These are phyloP conservation scores for Buxus sempervirens DNA, from an alignment of 164 flowering plant genomes.

Conservation along the genomic window DNA sequence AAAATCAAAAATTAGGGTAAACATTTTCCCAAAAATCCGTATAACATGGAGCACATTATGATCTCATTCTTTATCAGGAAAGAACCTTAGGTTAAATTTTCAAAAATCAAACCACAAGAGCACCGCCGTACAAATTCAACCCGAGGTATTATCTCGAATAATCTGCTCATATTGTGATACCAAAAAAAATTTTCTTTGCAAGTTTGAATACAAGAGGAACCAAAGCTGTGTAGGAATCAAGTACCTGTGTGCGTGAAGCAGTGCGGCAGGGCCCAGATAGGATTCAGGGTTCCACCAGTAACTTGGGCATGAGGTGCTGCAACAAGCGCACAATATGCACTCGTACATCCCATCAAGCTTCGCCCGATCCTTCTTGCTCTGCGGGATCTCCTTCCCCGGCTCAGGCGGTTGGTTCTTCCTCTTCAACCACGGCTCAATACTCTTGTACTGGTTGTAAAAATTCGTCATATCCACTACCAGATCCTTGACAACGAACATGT, in stretches of 20 bases:
- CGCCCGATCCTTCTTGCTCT: constrained; percentile 83
- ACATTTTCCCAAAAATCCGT: too few relatives aligned
- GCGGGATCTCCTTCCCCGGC: constrained; percentile 75
- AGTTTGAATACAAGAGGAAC: too few relatives aligned
- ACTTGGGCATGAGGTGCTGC: constrained; percentile 94
- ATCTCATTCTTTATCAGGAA: too few relatives aligned
- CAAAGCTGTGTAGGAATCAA: neutral
- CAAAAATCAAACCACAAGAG: too few relatives aligned
- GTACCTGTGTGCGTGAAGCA: constrained; percentile 92
- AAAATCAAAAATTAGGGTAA: too few relatives aligned
- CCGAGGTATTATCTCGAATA: too few relatives aligned
- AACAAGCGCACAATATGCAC: constrained; percentile 95
- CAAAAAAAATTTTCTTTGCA: too few relatives aligned
- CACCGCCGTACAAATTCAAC: too few relatives aligned
- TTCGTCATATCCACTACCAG: constrained; percentile 98
- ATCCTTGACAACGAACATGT: constrained; percentile 98
- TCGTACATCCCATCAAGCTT: constrained; percentile 99
- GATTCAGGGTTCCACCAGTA: constrained; percentile 99
- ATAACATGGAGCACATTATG: too few relatives aligned
- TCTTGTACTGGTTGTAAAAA: constrained; percentile 96
- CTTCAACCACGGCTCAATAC: constrained; percentile 99
- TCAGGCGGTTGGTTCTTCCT: constrained; percentile 54
- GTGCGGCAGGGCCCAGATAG: constrained; percentile 97
- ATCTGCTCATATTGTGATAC: too few relatives aligned
- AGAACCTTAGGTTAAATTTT: too few relatives aligned